Evolutionary conservation across 257 asterid species (phyloP), one percentile per base, ranked within the genome.

Genomic region (Solanum gandarillasii): DNA sequence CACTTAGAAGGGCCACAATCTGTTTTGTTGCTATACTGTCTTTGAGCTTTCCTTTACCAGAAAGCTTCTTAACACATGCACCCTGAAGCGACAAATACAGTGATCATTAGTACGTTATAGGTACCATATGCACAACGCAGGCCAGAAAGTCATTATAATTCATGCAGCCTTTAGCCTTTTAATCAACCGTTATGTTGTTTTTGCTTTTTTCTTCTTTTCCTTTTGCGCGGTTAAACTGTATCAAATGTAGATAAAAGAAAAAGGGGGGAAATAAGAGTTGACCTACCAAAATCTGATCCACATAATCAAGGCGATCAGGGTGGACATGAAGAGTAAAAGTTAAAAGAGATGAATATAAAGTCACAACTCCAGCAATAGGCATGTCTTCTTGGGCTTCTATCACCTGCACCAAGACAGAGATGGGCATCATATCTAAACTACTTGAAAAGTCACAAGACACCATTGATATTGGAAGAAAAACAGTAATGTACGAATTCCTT

Each of bases 281-380:
- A 84, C 92, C 89, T 89, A 95, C 99, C 98, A 97, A 91, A 87
- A 97, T 96, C 91, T 95, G 98, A 92, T 97, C 99, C 74, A 97
- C 95, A 87, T 94, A 97, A 93, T 97, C 99, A 88, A 96, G 98
- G 86, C 98, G 97, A 87, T 96, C 99, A 85, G 97, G 92, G 91
- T 96, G 99, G 84, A 97, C 99, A 90, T 96, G 98, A 90, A 97
- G 96, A 86, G 98, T 95, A 91, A 97, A 97, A 87, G 95, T 95
- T 94, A 97, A 90, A 82, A 97, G 98, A 88, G 99, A 96, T 68
- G 98, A 94, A 89, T 96, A 97, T 87, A 97, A 92, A 86, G 99
- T 93, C 87, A 96, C 98, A 83, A 95, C 97, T 88, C 98, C 99
- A 91, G 86, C 94, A 86, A 93, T 89, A 23, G 97, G 91, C 98